These are phyloP conservation scores for Amauroascus niger DNA, from an alignment of 2,329 filamentous ascomycete genomes.

Conservation along the genomic window DNA sequence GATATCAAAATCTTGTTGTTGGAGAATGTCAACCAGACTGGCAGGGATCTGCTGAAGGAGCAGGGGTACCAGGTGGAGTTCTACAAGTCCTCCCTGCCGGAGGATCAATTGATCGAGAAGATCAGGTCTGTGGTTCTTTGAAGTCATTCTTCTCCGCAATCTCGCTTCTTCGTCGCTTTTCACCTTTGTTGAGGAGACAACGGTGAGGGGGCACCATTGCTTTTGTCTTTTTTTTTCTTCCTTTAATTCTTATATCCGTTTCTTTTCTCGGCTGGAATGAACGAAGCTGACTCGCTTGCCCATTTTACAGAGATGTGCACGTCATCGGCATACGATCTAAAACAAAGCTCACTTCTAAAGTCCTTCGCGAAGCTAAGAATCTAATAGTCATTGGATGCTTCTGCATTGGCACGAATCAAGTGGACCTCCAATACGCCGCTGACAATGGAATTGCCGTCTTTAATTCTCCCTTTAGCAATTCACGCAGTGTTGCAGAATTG, in stretches of 20 bases:
- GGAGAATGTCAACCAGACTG: constrained; percentile 91
- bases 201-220: too few relatives aligned
- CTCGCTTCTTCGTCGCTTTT: too few relatives aligned
- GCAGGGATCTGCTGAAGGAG: constrained; percentile 65
- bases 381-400: constrained; percentile 95
- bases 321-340: constrained; percentile 98
- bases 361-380: constrained; percentile 83
- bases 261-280: neutral
- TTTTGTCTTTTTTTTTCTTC: too few relatives aligned
- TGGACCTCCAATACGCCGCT: constrained; percentile 38
- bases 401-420: constrained; percentile 80
- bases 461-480: constrained; percentile 98
- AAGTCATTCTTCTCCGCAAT: neutral
- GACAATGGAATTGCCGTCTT: constrained; percentile 76
- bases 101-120: constrained; percentile 93
- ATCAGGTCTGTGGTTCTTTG: constrained; percentile 57
- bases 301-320: constrained; percentile 65
- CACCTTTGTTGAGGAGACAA: too few relatives aligned
- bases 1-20: constrained; percentile 94
- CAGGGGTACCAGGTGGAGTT: constrained; percentile 97
- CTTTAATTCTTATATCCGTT: too few relatives aligned
- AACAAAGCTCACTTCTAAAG: constrained; percentile 80
- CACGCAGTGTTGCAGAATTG: constrained; percentile 88
- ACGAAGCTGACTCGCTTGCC: constrained; percentile 10
- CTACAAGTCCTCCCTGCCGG: constrained; percentile 77